Percentiles rank a stretch among this genome's conserved stretches.
phyloP scores from a whole-genome alignment of 331 rosid species.

The Rhamnella rubrinervis region DNA sequence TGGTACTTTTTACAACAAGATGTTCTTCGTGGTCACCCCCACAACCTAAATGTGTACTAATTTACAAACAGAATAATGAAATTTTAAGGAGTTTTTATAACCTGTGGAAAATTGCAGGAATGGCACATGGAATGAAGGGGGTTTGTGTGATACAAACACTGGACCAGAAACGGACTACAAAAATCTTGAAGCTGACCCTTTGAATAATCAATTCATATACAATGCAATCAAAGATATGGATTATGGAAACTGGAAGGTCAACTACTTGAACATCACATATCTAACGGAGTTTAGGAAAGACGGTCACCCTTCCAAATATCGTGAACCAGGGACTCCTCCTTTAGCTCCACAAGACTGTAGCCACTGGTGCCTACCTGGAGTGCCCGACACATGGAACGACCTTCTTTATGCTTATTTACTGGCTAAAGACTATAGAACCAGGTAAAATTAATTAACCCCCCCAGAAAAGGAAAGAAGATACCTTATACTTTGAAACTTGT shows the following conservation, averaged over 20 bases:
- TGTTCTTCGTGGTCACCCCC: not conserved
- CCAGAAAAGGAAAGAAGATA: slow-evolving; percentile 18
- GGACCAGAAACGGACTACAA: slow-evolving; percentile 56
- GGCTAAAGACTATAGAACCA: slow-evolving; percentile 50
- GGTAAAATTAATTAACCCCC: not conserved
- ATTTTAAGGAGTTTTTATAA: slow-evolving; percentile 16
- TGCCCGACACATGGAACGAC: slow-evolving; percentile 95
- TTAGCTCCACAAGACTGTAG: slow-evolving; percentile 87
- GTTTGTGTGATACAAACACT: slow-evolving; percentile 45
- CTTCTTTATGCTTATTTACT: slow-evolving; percentile 67
- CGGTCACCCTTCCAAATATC: slow-evolving; percentile 87
- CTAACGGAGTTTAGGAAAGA: slow-evolving; percentile 77
- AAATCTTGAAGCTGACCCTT: slow-evolving; percentile 56
- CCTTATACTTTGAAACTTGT: slow-evolving; percentile 32
- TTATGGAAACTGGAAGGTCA: slow-evolving; percentile 47
- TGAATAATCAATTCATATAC: slow-evolving; percentile 51
- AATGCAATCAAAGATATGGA: slow-evolving; percentile 61
- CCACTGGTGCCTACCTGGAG: slow-evolving; percentile 97
- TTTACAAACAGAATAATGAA: not conserved
- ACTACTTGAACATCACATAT: slow-evolving; percentile 78
- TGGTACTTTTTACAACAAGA: slow-evolving; percentile 2
- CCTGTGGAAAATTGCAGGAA: slow-evolving; percentile 52
- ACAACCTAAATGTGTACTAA: slow-evolving; percentile 10
- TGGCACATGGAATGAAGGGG: slow-evolving; percentile 80
- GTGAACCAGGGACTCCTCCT: slow-evolving; percentile 73